A percentile compares a stretch with the other conserved stretches of the same genome.
Evolutionary conservation across 805 yeast species (phyloP).

Genomic region (Candida pseudofarinosa): DNA sequence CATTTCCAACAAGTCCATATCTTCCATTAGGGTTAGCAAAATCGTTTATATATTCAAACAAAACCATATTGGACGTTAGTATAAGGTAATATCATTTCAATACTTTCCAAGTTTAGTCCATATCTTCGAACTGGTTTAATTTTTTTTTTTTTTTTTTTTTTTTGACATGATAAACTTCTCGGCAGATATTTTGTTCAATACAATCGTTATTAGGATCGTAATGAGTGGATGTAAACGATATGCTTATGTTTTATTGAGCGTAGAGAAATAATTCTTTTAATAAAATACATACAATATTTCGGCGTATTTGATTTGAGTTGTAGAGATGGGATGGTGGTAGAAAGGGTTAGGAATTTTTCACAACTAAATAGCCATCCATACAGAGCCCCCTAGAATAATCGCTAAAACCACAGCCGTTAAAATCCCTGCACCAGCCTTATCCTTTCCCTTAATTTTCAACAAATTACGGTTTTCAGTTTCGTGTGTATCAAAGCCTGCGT

Average conservation of each 20-base stretch:
- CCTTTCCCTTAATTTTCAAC: slow-evolving; percentile 53
- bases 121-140: neutral
- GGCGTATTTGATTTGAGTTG: too few relatives aligned
- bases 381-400: slow-evolving; percentile 56
- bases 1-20: slow-evolving; percentile 27
- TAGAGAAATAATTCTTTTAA: too few relatives aligned
- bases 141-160: too few relatives aligned
- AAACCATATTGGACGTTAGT: slow-evolving; percentile 26
- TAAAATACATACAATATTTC: too few relatives aligned
- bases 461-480: slow-evolving; percentile 37
- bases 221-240: too few relatives aligned
- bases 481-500: slow-evolving; percentile 33
- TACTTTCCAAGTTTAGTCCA: neutral
- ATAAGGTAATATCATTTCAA: neutral
- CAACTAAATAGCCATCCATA: slow-evolving; percentile 68
- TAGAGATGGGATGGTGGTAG: too few relatives aligned
- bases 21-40: slow-evolving; percentile 37
- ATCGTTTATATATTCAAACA: slow-evolving; percentile 36
- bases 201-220: too few relatives aligned
- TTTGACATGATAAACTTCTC: neutral
- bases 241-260: too few relatives aligned
- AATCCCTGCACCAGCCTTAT: slow-evolving; percentile 87
- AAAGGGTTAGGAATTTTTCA: too few relatives aligned
- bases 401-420: slow-evolving; percentile 73
- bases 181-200: too few relatives aligned